Conservation (phyloP, 441 rosid genomes). For the Erodium texanum region DNA sequence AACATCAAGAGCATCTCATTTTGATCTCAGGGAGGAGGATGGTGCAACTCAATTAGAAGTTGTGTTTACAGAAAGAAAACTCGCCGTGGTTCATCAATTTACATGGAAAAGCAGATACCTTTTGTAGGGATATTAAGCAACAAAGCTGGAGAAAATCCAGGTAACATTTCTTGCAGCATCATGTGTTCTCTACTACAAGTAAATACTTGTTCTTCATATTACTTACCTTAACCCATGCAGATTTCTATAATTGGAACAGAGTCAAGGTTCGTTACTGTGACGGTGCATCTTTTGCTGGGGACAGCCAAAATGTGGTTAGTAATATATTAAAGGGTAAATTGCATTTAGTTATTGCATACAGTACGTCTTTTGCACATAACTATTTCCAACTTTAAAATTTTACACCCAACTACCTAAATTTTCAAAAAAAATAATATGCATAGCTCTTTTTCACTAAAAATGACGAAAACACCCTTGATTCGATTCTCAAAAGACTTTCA, state of each 20-base stretch:
- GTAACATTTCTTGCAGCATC: conserved; percentile 17
- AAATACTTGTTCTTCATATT: not conserved
- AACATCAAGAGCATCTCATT: not conserved
- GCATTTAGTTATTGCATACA: too few species aligned
- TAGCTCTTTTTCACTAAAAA: too few species aligned
- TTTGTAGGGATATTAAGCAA: conserved; percentile 66
- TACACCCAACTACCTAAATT: too few species aligned
- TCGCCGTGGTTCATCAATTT: conserved; percentile 64
- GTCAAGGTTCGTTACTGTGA: conserved; percentile 56
- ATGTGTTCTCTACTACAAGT: not conserved
- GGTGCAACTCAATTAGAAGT: conserved; percentile 48
- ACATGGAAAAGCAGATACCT: conserved; percentile 49
- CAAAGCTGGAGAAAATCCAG: conserved; percentile 54
- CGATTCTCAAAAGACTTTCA: too few species aligned
- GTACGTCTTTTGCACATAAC: too few species aligned
- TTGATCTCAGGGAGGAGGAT: conserved; percentile 65
- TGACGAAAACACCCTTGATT: too few species aligned
- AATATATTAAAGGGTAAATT: too few species aligned
- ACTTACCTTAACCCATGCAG: conserved; percentile 20
- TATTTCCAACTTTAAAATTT: too few species aligned
- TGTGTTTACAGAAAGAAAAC: conserved; percentile 63
- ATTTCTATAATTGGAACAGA: conserved; percentile 58
- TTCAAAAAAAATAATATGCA: too few species aligned
- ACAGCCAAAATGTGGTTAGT: conserved; percentile 47
- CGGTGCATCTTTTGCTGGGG: conserved; percentile 54